These are phyloP conservation scores for Fraxinus americana DNA, from an alignment of 257 asterid species.

Conservation along the genomic window DNA sequence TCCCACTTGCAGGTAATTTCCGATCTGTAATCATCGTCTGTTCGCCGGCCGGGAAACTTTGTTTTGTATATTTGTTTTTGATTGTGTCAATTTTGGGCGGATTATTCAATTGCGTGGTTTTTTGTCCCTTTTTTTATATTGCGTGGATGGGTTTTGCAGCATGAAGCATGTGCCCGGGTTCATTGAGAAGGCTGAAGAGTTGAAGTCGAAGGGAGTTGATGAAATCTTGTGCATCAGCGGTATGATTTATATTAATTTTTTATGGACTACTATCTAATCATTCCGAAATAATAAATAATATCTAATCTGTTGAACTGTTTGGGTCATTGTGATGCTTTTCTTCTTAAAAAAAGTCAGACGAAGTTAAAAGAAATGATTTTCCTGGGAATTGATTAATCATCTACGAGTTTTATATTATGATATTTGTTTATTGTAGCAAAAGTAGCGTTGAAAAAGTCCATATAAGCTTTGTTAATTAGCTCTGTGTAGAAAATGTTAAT, in stretches of 20 bases:
- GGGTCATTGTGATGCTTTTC: not conserved
- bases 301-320: not conserved
- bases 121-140: not conserved
- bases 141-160: slow-evolving; percentile 37
- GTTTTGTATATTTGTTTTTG: not conserved
- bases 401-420: not conserved
- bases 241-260: slow-evolving; percentile 16
- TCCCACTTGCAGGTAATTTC: slow-evolving; percentile 80
- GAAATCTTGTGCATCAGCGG: slow-evolving; percentile 75
- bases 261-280: not conserved
- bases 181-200: slow-evolving; percentile 74
- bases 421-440: not conserved
- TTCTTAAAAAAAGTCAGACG: not conserved
- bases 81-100: not conserved
- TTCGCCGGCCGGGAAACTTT: not conserved
- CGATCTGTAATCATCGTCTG: too few species aligned
- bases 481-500: not conserved
- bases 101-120: not conserved
- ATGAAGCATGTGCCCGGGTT: slow-evolving; percentile 93
- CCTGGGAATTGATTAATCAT: not conserved
- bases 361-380: not conserved
- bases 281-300: not conserved
- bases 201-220: slow-evolving; percentile 76
- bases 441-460: not conserved
- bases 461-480: not conserved